These are phyloP conservation scores for Graphium sp. DNA, from an alignment of 2,329 filamentous ascomycete genomes.

Conservation along the genomic window DNA sequence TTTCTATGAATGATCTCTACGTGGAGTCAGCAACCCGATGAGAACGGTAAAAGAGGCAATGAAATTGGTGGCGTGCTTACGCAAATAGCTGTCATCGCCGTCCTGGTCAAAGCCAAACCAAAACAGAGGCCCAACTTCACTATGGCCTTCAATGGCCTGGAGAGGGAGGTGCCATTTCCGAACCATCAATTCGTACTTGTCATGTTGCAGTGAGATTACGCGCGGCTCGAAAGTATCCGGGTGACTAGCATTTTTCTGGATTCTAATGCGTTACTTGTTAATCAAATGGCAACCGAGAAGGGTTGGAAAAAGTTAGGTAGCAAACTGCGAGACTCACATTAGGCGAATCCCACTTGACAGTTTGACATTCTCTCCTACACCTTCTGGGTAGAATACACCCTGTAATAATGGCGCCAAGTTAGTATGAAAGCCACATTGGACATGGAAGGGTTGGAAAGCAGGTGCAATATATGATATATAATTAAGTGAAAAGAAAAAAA, in stretches of 20 bases:
- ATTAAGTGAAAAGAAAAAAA: not conserved
- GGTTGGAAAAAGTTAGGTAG: not conserved
- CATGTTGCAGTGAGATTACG: slow-evolving; percentile 32
- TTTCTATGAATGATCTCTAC: slow-evolving; percentile 46
- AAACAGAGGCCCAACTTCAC: slow-evolving; percentile 46
- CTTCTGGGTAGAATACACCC: slow-evolving; percentile 34
- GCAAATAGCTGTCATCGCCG: slow-evolving; percentile 37
- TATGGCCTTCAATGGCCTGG: slow-evolving; percentile 39
- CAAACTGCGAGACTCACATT: slow-evolving; percentile 23
- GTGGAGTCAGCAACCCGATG: not conserved
- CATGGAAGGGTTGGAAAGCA: slow-evolving; percentile 6
- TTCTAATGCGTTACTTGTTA: slow-evolving; percentile 15
- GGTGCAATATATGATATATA: not conserved
- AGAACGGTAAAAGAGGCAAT: not conserved
- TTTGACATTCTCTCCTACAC: slow-evolving; percentile 21
- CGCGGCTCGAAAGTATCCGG: slow-evolving; percentile 40
- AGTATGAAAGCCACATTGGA: not conserved
- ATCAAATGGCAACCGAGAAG: not conserved
- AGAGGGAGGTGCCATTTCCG: slow-evolving; percentile 33
- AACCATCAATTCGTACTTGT: slow-evolving; percentile 38
- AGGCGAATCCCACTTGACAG: slow-evolving; percentile 34
- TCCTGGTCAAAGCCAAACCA: slow-evolving; percentile 41
- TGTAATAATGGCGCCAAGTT: slow-evolving; percentile 10
- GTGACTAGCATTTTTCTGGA: slow-evolving; percentile 37
- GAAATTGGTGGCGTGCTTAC: slow-evolving; percentile 16